These are phyloP conservation scores for Xylaria curta DNA, from an alignment of 495 filamentous ascomycete species.

Conservation along the genomic window DNA sequence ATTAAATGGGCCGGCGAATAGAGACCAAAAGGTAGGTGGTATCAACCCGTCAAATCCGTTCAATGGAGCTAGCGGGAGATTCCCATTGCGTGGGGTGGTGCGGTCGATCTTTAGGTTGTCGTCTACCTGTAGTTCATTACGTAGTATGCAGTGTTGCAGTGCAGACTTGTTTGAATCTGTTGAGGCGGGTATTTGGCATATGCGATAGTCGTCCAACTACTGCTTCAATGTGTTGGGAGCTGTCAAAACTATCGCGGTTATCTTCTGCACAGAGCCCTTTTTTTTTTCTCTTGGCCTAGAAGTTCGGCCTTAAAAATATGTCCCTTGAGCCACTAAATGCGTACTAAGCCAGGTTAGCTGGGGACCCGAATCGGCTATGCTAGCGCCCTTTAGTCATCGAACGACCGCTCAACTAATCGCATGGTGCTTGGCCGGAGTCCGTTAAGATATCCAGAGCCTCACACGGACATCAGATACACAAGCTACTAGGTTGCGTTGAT, in stretches of 20 bases:
- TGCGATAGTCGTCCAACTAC: background rate
- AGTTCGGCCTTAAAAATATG: background rate
- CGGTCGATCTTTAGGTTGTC: background rate
- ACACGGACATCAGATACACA: constrained; percentile 4
- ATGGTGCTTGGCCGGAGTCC: background rate
- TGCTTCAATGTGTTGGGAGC: background rate
- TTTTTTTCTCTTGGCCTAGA: background rate
- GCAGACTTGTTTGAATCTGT: background rate
- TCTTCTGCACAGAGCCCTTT: background rate
- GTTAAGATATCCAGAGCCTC: constrained; percentile 3
- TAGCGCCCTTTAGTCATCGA: background rate
- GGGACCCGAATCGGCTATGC: background rate
- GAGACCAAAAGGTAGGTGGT: background rate
- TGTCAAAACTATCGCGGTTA: background rate
- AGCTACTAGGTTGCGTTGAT: constrained; percentile 34
- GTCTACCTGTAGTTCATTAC: background rate
- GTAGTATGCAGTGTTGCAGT: background rate
- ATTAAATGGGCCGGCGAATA: constrained; percentile 14
- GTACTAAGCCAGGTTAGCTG: background rate
- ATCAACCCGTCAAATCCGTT: constrained; percentile 18
- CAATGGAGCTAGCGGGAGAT: background rate
- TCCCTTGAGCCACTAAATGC: background rate
- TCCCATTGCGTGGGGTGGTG: constrained; percentile 9
- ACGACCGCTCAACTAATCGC: background rate
- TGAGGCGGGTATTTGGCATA: background rate